These are phyloP conservation scores for Naganishia cerealis DNA, from an alignment of 1,284 basidiomycete genomes.

Conservation along the genomic window DNA sequence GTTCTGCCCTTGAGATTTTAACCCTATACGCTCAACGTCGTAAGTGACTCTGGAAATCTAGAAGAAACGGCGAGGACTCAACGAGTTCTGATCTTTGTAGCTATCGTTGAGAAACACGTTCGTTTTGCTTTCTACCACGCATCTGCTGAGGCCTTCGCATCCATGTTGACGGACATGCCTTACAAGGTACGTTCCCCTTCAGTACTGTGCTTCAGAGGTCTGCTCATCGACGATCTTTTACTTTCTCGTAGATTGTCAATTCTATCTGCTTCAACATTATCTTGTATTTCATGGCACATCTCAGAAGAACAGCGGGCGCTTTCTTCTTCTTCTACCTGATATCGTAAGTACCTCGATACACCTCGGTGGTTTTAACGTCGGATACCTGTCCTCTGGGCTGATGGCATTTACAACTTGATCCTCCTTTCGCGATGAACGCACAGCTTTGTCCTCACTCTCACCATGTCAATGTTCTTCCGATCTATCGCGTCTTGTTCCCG, in stretches of 20 bases:
- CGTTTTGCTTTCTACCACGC: constrained; percentile 57
- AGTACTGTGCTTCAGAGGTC: neutral
- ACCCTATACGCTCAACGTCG: constrained; percentile 54
- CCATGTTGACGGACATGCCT: constrained; percentile 57
- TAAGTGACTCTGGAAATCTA: neutral
- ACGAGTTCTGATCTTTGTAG: neutral
- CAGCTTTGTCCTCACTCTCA: constrained; percentile 45
- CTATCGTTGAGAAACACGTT: constrained; percentile 55
- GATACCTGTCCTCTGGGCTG: constrained; percentile 33
- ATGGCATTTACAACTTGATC: too few species aligned
- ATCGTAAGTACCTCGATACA: constrained; percentile 37
- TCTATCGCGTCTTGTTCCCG: constrained; percentile 56
- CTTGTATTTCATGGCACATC: constrained; percentile 56
- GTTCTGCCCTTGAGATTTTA: constrained; percentile 42
- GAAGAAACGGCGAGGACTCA: too few species aligned
- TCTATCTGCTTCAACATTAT: constrained; percentile 51
- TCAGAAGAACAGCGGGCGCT: constrained; percentile 49
- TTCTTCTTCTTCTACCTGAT: constrained; percentile 47
- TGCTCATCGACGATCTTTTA: neutral
- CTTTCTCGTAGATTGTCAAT: constrained; percentile 38
- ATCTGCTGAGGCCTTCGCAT: constrained; percentile 55
- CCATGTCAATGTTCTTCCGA: constrained; percentile 59
- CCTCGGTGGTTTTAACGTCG: too few species aligned
- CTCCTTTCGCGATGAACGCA: too few species aligned
- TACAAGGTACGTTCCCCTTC: constrained; percentile 48